Conservation (phyloP, 441 rosid genomes). For the Eruca vesicaria region DNA sequence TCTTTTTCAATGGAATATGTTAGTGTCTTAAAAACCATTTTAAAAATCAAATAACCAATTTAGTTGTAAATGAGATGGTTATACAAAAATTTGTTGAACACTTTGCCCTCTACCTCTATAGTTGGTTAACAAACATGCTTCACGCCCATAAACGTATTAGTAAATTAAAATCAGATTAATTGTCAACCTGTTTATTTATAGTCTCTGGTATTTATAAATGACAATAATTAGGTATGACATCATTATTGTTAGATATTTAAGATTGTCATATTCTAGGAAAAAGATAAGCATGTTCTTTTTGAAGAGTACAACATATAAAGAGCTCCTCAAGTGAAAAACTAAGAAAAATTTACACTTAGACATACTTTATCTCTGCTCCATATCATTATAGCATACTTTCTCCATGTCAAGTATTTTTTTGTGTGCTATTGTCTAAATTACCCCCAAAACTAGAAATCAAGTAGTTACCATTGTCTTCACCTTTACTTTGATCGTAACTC, state of each 20-base stretch:
- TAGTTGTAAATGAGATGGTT: constrained; percentile 3
- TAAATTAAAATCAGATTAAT: neutral
- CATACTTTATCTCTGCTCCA: too few species aligned
- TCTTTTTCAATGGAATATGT: neutral
- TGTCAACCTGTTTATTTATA: neutral
- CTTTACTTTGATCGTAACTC: too few species aligned
- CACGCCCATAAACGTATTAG: neutral
- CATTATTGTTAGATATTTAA: neutral
- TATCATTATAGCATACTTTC: too few species aligned
- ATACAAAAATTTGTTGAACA: neutral
- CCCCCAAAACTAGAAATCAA: too few species aligned
- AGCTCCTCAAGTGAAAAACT: neutral
- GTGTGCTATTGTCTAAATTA: too few species aligned
- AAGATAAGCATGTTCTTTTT: neutral
- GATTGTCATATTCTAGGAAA: neutral
- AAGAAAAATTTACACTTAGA: too few species aligned
- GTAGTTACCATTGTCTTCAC: too few species aligned
- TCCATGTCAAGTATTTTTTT: too few species aligned
- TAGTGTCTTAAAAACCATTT: neutral
- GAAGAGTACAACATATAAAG: neutral
- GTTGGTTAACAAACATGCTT: neutral
- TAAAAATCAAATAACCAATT: neutral
- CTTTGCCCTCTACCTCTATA: neutral
- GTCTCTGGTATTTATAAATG: neutral
- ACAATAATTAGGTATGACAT: neutral